Percentiles rank a stretch among this genome's conserved stretches.
Evolutionary conservation across 495 filamentous ascomycete species (phyloP).

Genomic region (Lophiostoma macrostomum): DNA sequence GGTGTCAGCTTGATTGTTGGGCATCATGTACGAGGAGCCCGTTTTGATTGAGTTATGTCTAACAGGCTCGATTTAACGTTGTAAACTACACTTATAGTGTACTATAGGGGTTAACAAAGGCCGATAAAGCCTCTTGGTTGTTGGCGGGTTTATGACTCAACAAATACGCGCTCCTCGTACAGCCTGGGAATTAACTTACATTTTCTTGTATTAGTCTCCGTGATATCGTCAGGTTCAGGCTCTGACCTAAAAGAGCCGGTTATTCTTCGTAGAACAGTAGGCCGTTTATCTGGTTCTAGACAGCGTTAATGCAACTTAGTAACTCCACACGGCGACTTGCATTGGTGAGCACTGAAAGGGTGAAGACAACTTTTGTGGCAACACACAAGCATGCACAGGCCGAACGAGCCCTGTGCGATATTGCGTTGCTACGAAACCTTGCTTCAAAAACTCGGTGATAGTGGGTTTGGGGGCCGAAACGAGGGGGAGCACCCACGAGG

Average conservation of each 20-base stretch:
- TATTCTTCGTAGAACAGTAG: conserved; percentile 17
- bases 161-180: too few species aligned
- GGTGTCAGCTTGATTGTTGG: background rate
- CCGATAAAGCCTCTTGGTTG: too few species aligned
- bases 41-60: background rate
- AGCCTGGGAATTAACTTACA: too few species aligned
- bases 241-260: conserved; percentile 24
- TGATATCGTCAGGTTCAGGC: conserved; percentile 19
- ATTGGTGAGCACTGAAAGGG: background rate
- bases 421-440: too few species aligned
- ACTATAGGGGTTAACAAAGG: too few species aligned
- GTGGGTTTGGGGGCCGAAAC: conserved; percentile 9
- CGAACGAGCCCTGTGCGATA: too few species aligned
- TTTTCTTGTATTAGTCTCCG: conserved; percentile 25
- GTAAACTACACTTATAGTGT: too few species aligned
- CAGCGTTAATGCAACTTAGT: background rate
- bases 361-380: too few species aligned
- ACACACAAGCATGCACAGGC: too few species aligned
- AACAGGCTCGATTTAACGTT: too few species aligned
- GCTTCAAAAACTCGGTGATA: too few species aligned
- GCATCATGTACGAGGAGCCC: background rate
- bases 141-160: too few species aligned
- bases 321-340: background rate
- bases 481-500: conserved; percentile 19
- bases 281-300: conserved; percentile 10